phyloP scores from a whole-genome alignment of 345 rosid species.

The Rhodamnia argentea region DNA sequence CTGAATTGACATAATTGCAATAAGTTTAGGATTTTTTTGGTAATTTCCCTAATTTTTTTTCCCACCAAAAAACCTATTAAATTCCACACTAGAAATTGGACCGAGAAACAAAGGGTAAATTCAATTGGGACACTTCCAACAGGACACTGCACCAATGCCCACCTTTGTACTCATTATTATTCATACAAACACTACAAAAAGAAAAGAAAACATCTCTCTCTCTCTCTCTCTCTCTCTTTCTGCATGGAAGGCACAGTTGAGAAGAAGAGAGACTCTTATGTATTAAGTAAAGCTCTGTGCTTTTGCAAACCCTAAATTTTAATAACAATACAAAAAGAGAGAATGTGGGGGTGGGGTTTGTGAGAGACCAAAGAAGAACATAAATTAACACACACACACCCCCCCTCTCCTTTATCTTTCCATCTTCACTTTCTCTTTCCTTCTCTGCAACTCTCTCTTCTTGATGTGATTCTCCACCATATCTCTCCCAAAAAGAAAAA shows the following conservation, averaged over 20 bases:
- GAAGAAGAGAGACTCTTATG: slow-evolving; percentile 10
- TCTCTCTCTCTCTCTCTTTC: not conserved
- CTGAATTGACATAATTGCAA: no score
- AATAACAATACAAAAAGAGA: slow-evolving; percentile 19
- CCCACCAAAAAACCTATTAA: not conserved
- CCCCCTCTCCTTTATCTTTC: slow-evolving; percentile 20
- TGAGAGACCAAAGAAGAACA: slow-evolving; percentile 13
- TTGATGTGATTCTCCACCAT: slow-evolving; percentile 64
- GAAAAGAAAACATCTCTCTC: no score
- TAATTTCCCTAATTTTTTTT: no score
- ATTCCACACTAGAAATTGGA: not conserved
- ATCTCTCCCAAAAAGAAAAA: slow-evolving; percentile 2
- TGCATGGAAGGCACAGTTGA: not conserved
- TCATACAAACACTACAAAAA: not conserved
- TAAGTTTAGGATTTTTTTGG: no score
- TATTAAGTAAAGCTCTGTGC: slow-evolving; percentile 11
- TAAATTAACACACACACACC: slow-evolving; percentile 14
- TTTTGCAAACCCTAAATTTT: slow-evolving; percentile 12
- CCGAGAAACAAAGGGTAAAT: not conserved
- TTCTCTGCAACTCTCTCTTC: slow-evolving; percentile 35
- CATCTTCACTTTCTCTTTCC: slow-evolving; percentile 12
- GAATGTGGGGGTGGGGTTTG: not conserved
- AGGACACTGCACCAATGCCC: slow-evolving; percentile 15
- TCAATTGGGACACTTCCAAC: slow-evolving; percentile 25
- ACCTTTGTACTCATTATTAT: slow-evolving; percentile 3